Percentiles rank a stretch among this genome's conserved stretches.
Evolutionary conservation across 139 green algal species (phyloP).

Genomic region (Zygnema circumcarinatum): DNA sequence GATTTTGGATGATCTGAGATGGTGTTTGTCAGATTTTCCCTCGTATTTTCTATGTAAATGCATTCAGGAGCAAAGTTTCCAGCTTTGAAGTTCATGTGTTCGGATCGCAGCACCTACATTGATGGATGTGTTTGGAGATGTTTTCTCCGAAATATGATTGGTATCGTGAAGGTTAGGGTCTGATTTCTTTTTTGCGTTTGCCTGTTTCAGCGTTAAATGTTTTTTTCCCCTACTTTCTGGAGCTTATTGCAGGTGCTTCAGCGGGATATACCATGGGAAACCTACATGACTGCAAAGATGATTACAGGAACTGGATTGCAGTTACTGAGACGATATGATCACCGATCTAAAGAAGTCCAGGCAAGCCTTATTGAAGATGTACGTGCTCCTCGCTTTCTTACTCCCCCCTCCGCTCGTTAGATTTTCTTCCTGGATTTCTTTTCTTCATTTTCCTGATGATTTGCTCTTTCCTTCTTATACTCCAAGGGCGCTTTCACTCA

Average conservation of each 20-base stretch:
- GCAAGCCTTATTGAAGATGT: slow-evolving; percentile 33
- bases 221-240: background rate
- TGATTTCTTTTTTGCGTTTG: no score
- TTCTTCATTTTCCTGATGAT: no score
- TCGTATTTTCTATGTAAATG: no score
- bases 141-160: no score
- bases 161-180: no score
- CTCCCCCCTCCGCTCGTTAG: background rate
- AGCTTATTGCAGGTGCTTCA: slow-evolving; percentile 40
- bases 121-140: background rate
- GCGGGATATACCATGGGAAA: slow-evolving; percentile 58
- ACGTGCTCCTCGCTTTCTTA: background rate
- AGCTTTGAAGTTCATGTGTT: no score
- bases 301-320: slow-evolving; percentile 49
- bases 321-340: slow-evolving; percentile 54
- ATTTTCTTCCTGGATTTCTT: background rate
- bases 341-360: slow-evolving; percentile 52
- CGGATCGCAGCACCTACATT: background rate
- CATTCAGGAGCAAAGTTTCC: no score
- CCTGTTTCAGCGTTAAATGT: background rate
- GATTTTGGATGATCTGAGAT: no score
- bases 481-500: no score
- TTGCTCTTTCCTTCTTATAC: no score
- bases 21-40: no score
- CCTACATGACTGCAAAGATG: slow-evolving; percentile 61